Conservation (phyloP, 2,329 filamentous ascomycete species). For the Hysterium pulicare region DNA sequence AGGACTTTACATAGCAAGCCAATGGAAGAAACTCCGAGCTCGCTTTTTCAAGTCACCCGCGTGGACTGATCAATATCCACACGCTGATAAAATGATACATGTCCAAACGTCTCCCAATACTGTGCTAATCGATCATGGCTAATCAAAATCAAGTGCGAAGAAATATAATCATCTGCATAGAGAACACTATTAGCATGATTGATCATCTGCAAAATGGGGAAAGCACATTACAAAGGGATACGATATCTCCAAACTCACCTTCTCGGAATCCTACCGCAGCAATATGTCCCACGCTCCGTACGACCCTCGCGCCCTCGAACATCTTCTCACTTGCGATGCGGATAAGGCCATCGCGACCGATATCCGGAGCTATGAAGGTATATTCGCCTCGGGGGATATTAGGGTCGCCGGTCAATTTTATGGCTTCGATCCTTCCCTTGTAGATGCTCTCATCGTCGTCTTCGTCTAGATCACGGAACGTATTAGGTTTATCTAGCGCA, state of each 20-base stretch:
- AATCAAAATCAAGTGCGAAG: slow-evolving; percentile 73
- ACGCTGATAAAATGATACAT: slow-evolving; percentile 48
- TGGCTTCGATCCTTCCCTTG: slow-evolving; percentile 69
- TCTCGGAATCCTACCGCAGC: slow-evolving; percentile 67
- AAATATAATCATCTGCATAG: slow-evolving; percentile 65
- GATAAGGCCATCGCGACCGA: slow-evolving; percentile 64
- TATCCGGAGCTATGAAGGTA: slow-evolving; percentile 76
- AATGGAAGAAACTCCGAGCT: too few relatives aligned
- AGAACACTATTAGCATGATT: slow-evolving; percentile 2
- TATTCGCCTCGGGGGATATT: slow-evolving; percentile 85
- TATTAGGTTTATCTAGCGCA: too few relatives aligned
- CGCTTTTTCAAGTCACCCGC: not conserved
- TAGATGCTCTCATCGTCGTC: slow-evolving; percentile 44
- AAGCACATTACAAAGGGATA: slow-evolving; percentile 1
- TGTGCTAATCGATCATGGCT: slow-evolving; percentile 75
- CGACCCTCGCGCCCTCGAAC: slow-evolving; percentile 72
- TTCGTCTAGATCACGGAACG: slow-evolving; percentile 13
- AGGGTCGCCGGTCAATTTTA: slow-evolving; percentile 88
- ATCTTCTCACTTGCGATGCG: slow-evolving; percentile 61
- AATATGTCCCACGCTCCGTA: slow-evolving; percentile 73
- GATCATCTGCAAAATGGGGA: not conserved
- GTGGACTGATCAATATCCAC: slow-evolving; percentile 43
- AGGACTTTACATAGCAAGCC: too few relatives aligned
- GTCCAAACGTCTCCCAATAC: slow-evolving; percentile 65
- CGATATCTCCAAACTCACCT: slow-evolving; percentile 55